phyloP scores from a whole-genome alignment of 306 rosid species.

The Trifolium subterraneum region DNA sequence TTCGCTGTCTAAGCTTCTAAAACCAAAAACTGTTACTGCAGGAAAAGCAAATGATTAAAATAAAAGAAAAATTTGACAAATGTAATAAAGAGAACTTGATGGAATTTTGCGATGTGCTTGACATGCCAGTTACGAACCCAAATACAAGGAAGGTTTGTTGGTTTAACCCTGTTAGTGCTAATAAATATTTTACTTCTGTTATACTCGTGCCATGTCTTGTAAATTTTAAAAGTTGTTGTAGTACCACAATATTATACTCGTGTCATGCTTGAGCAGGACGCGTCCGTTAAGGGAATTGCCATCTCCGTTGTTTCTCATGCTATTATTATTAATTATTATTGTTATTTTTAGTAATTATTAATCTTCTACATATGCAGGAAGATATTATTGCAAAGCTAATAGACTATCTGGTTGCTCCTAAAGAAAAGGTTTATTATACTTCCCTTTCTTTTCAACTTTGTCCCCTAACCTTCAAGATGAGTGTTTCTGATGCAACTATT shows the following conservation, averaged over 20 bases:
- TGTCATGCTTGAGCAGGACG: neutral
- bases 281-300: neutral
- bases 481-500: conserved; percentile 6
- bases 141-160: conserved; percentile 80
- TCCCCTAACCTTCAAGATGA: neutral
- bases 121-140: conserved; percentile 65
- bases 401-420: conserved; percentile 87
- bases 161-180: conserved; percentile 5
- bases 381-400: conserved; percentile 78
- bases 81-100: conserved; percentile 85
- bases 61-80: conserved; percentile 89
- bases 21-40: conserved; percentile 47
- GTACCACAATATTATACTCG: neutral
- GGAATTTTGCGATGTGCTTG: conserved; percentile 87
- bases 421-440: conserved; percentile 60
- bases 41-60: conserved; percentile 90
- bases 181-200: neutral
- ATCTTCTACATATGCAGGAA: conserved; percentile 60
- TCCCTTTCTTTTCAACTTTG: conserved; percentile 13
- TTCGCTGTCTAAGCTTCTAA: neutral
- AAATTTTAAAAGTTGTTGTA: neutral
- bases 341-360: conserved; percentile 4
- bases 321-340: conserved; percentile 13
- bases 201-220: neutral
- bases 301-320: neutral